Conservation (phyloP, 805 yeast species). For the Sporopachydermia lactativora region DNA sequence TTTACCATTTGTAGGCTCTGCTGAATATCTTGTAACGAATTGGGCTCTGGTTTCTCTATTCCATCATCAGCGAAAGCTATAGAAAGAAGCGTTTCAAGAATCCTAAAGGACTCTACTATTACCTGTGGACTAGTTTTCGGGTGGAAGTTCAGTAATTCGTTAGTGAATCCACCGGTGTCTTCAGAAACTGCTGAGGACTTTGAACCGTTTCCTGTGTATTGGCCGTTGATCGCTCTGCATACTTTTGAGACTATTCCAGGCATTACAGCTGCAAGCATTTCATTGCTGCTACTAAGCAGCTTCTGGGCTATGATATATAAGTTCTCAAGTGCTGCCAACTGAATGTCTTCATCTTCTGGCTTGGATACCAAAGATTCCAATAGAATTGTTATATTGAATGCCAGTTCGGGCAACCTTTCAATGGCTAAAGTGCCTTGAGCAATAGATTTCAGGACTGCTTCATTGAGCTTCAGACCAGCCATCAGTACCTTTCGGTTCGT, state of each 20-base stretch:
- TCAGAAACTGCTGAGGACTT: not conserved
- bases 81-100: slow-evolving; percentile 9
- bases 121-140: slow-evolving; percentile 12
- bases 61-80: slow-evolving; percentile 11
- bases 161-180: not conserved
- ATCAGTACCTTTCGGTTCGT: slow-evolving; percentile 12
- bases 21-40: not conserved
- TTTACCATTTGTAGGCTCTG: not conserved
- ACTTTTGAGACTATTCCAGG: slow-evolving; percentile 20
- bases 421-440: slow-evolving; percentile 7
- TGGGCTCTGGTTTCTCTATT: slow-evolving; percentile 2
- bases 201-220: slow-evolving; percentile 5
- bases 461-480: slow-evolving; percentile 7
- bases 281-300: slow-evolving; percentile 10
- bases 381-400: slow-evolving; percentile 12
- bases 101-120: slow-evolving; percentile 7
- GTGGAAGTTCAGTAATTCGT: not conserved
- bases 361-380: slow-evolving; percentile 11
- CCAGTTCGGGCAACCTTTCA: slow-evolving; percentile 11
- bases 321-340: slow-evolving; percentile 8
- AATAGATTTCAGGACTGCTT: not conserved
- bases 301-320: slow-evolving; percentile 7
- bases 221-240: slow-evolving; percentile 13
- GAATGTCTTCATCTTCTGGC: slow-evolving; percentile 7
- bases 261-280: slow-evolving; percentile 14